phyloP scores from a whole-genome alignment of 306 rosid species.

The Fragaria ananassa region DNA sequence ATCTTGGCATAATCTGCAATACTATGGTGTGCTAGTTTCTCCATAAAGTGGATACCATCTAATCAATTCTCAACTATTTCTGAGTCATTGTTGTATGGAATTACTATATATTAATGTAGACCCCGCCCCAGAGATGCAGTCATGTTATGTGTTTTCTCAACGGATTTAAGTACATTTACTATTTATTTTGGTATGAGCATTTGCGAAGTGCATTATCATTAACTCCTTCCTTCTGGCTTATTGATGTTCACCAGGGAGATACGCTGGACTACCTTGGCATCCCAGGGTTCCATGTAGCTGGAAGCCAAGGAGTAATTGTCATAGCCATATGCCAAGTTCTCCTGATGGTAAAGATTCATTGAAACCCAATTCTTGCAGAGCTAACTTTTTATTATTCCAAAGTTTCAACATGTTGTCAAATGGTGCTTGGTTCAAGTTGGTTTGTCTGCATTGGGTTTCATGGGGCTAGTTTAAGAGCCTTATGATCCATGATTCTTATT shows the following conservation, averaged over 20 bases:
- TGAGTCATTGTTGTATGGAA: not conserved
- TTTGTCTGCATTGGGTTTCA: conserved; percentile 1
- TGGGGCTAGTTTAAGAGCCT: not conserved
- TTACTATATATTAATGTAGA: not conserved
- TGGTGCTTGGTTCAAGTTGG: conserved; percentile 7
- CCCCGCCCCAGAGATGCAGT: not conserved
- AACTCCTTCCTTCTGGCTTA: conserved; percentile 12
- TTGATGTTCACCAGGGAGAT: conserved; percentile 64
- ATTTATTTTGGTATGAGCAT: not conserved
- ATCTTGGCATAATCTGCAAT: not conserved
- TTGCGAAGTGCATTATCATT: not conserved
- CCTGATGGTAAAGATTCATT: conserved; percentile 60
- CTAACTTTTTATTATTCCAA: not conserved
- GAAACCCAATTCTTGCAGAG: not conserved
- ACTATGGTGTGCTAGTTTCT: not conserved
- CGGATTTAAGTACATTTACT: not conserved
- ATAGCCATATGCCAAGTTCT: conserved; percentile 92
- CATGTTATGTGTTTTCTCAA: not conserved
- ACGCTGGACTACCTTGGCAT: conserved; percentile 92
- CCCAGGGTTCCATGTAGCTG: conserved; percentile 91
- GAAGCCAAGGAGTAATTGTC: conserved; percentile 91
- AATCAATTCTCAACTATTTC: not conserved
- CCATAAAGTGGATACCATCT: not conserved
- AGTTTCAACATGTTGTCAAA: not conserved
- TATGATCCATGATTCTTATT: not conserved